Conservation (phyloP, 768 basidiomycete species). For the Auricularia cornea region DNA sequence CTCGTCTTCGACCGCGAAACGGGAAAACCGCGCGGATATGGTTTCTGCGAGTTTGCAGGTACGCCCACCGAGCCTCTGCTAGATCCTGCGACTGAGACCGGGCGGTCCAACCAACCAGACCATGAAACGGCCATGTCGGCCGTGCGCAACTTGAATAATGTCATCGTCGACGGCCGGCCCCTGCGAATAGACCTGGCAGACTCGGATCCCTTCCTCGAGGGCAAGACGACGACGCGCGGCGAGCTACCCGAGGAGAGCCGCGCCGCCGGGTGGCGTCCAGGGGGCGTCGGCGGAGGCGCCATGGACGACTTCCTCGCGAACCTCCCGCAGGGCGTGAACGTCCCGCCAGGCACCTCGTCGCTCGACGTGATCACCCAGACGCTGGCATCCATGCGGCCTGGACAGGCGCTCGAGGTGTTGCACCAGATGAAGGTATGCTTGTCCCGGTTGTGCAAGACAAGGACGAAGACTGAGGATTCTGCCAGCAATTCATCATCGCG, state of each 20-base stretch:
- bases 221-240: conserved; percentile 80
- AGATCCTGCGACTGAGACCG: background rate
- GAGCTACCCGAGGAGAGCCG: conserved; percentile 65
- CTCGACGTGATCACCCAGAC: conserved; percentile 81
- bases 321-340: conserved; percentile 68
- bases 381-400: conserved; percentile 74
- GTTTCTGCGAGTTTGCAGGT: conserved; percentile 91
- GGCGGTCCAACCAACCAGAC: conserved; percentile 36
- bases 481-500: conserved; percentile 82
- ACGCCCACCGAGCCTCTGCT: conserved; percentile 12
- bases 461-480: no score
- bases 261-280: background rate
- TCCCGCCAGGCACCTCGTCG: conserved; percentile 61
- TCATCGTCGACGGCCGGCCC: conserved; percentile 85
- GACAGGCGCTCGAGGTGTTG: conserved; percentile 84
- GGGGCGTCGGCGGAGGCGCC: no score
- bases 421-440: conserved; percentile 92
- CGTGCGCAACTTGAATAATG: conserved; percentile 90
- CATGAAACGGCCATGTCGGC: conserved; percentile 94
- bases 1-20: conserved; percentile 86
- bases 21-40: conserved; percentile 92
- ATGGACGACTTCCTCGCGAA: conserved; percentile 44
- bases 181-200: conserved; percentile 92
- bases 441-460: no score
- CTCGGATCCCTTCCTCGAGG: conserved; percentile 85